phyloP scores from a whole-genome alignment of 768 basidiomycete genomes.

The Xerocomellus amylosporus region DNA sequence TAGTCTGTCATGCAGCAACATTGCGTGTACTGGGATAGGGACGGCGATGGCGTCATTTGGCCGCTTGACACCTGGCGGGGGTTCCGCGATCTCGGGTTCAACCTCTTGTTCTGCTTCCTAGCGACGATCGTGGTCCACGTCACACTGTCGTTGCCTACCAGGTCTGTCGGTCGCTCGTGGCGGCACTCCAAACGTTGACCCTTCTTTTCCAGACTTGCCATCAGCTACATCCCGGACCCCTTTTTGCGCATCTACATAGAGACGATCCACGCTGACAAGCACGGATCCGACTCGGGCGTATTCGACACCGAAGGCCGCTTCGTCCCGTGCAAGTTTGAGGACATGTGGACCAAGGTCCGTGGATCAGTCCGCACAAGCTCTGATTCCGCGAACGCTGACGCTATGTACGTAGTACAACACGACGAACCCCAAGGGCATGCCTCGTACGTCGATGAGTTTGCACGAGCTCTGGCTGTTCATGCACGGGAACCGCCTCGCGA shows the following conservation, averaged over 20 bases:
- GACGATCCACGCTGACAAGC: slow-evolving; percentile 38
- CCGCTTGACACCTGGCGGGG: slow-evolving; percentile 42
- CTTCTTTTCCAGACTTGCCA: slow-evolving; percentile 13
- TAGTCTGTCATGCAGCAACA: slow-evolving; percentile 43
- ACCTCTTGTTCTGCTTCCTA: slow-evolving; percentile 35
- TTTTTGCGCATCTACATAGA: slow-evolving; percentile 38
- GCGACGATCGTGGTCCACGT: slow-evolving; percentile 36
- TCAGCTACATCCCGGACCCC: slow-evolving; percentile 38
- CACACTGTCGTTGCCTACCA: slow-evolving; percentile 36
- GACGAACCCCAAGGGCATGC: slow-evolving; percentile 3
- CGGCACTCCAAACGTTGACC: background rate
- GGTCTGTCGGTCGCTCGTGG: slow-evolving; percentile 12
- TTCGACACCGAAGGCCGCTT: slow-evolving; percentile 44
- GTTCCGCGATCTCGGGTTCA: slow-evolving; percentile 42
- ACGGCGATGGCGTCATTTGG: slow-evolving; percentile 44
- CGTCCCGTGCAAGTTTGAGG: slow-evolving; percentile 41
- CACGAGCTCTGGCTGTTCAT: slow-evolving; percentile 32
- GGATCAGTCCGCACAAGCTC: background rate
- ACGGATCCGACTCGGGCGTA: slow-evolving; percentile 43
- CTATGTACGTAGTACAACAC: slow-evolving; percentile 15
- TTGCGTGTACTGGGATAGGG: slow-evolving; percentile 39
- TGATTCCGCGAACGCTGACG: background rate
- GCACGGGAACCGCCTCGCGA: slow-evolving; percentile 32
- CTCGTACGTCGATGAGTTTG: slow-evolving; percentile 27
- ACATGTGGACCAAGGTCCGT: slow-evolving; percentile 41